Base-by-base conservation (phyloP, 352 stramenopile species). In the Phytophthora pini region DNA sequence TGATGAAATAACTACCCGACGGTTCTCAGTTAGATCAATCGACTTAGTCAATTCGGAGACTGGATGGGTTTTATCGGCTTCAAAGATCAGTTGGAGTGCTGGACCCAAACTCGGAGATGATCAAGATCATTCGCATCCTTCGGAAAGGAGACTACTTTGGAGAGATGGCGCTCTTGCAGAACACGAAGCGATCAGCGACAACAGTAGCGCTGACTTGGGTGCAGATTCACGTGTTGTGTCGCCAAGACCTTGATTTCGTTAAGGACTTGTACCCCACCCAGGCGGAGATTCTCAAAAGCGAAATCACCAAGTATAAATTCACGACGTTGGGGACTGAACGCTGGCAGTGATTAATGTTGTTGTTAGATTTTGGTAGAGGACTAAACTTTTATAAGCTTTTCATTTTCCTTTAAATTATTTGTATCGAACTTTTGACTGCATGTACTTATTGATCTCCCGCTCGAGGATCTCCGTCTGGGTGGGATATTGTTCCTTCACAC, bases 41-140 rank as follows among this genome's bases (percentile, higher is more conserved):
- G 51, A 77, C 10, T 54, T 80, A 20, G 55, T 38, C 31, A 41
- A 39, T 20, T 53, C 62, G 31, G 31, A 34, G 31, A 34, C 31
- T 32, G 40, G 82, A 92, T 92, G 85, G 85, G 85, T 27, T 92
- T 93, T 59, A 93, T 92, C 61, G 81, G 79, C 7, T 88, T 74
- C 10, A 90, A 90, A 47, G 84, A 80, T 3, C 74, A 4, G 82
- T 93, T 1, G 82, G 82, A 20, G 75, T 93, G 13, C 67, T 93
- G 4, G 83, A 92, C 52, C 77, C 83, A 8, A 80, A 72, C 13
- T 77, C 79, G 2, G 45, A 73, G 2, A 57, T 56, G 38, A 65
- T 77, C 17, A 76, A 80, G 50, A 85, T 93, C 39, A 82, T 91
- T 8, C 71, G 77, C 24, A 88, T 90, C 27, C 72, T 91, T 41